Base-by-base conservation (phyloP, 495 filamentous ascomycete genomes). In the Daldinia vernicosa region DNA sequence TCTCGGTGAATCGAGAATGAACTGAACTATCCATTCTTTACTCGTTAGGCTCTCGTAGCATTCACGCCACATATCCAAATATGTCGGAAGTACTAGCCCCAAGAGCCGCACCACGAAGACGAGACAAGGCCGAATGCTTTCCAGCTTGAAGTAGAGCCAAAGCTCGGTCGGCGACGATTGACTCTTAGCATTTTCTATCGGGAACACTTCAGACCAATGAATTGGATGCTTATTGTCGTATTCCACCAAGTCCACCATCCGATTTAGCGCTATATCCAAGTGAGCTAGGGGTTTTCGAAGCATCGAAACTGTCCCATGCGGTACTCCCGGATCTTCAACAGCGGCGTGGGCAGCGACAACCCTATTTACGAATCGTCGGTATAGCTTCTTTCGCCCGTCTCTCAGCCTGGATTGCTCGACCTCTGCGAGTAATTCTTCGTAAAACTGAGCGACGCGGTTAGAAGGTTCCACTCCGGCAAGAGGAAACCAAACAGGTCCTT, bases 171-270 rank as follows among this genome's bases (percentile, higher is more conserved):
- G 71, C 1, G 64, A 39, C 24, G 43, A 51, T 6, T 59, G 24
- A 17, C 32, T 39, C 35, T 24, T 28, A 1, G 28, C 14, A 32
- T 33, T 32, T n/a, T 71, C 28, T 0, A 28, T 27, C 19, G 53
- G 67, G 19, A 69, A 76, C 8, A 76, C 71, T 39, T 76, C 74
- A 1, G 56, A 69, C 74, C 74, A 76, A 22, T 76, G 74, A 3
- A 76, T 60, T 0, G 71, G 71, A 27, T 76, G 35, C 2, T 47
- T 43, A 15, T 69, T 55, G 28, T 76, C 74, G 17, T 69, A 74
- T 1, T 71, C 68, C 43, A 57, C 71, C 2, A 73, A 24, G 7
- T 60, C 35, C 1, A 45, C 40, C 40, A 70, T 65, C n/a, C 60
- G n/a, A 1, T 56, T 22, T 8, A 76, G 61, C 1, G 74, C 71